Base-by-base conservation (phyloP, 352 stramenopile genomes). In the Globisporangium paroecandrum region DNA sequence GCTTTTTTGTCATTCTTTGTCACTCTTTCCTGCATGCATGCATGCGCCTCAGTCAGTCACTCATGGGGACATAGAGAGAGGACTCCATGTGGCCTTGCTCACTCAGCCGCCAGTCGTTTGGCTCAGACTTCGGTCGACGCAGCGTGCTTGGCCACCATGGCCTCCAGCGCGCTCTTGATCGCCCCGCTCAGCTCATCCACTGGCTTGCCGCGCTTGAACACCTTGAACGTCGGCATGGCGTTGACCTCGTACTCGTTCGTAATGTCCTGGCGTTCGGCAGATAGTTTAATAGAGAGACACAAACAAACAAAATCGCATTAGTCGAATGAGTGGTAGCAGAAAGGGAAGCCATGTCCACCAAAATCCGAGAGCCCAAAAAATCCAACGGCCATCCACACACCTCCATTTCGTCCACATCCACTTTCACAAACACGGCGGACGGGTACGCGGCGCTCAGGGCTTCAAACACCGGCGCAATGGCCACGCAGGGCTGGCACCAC, bases 201-300 rank as follows among this genome's bases (percentile, higher is more conserved):
- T 63, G 90, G 94, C n/a, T 81, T 82, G 58, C 91, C 91, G 32
- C 78, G 69, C 74, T 97, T 97, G 76, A 89, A 98, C 58, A 98
- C 85, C 69, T 98, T 93, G 74, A 98, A 98, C 25, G 91, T 98
- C 12, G 94, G 95, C 85, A 98, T 94, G 36, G 85, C 82, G 34
- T 75, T 78, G 56, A 98, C 88, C 6, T 85, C 82, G 65, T 79
- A 91, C 41, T 73, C 67, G 54, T 81, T 73, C 20, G 84, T 79
- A 51, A 96, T 73, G n/a, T 83, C 79, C 65, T 94, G 43, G 56
- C 34, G 8, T 15, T 32, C 12, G 38, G 12, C 38, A 46, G 38
- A 46, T 20, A 46, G 58, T n/a, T 38, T 38, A 38, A 38, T 38
- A 38, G 8, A 38, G 32, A 36, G 25, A 46, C 5, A 1, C 29